phyloP scores from a whole-genome alignment of 2,329 filamentous ascomycete species.

The Diaporthe vaccinii region DNA sequence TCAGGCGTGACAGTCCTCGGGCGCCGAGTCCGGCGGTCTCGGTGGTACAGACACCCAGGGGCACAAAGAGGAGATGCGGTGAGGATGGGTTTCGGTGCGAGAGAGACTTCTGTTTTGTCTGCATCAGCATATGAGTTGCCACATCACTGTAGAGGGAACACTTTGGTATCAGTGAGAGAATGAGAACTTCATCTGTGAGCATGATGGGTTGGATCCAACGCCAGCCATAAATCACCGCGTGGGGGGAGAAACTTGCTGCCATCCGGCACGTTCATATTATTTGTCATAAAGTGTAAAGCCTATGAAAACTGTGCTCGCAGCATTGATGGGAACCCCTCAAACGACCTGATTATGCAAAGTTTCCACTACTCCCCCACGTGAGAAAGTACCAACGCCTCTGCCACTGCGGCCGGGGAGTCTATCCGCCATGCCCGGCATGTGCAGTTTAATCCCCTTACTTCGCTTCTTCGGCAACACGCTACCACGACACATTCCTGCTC shows the following conservation, averaged over 20 bases:
- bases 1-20: conserved; percentile 30
- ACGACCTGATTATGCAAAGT: conserved; percentile 31
- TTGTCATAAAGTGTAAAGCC: conserved; percentile 29
- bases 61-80: conserved; percentile 65
- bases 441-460: background rate
- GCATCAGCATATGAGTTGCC: conserved; percentile 51
- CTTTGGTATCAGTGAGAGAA: background rate
- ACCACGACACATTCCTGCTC: background rate
- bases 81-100: conserved; percentile 68
- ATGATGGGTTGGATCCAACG: background rate
- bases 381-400: conserved; percentile 22
- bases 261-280: conserved; percentile 23
- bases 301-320: conserved; percentile 34
- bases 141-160: background rate
- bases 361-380: background rate
- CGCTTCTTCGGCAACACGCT: background rate
- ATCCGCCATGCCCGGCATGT: conserved; percentile 7
- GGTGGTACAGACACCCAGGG: conserved; percentile 62
- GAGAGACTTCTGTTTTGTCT: conserved; percentile 72
- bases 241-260: conserved; percentile 43
- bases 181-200: background rate
- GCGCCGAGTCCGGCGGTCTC: conserved; percentile 44
- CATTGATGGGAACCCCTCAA: conserved; percentile 15
- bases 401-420: background rate
- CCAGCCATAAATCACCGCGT: background rate